A percentile compares a stretch with the other conserved stretches of the same genome.
Evolutionary conservation across 2,329 filamentous ascomycete genomes (phyloP).

Genomic region (Penicillium capsulatum): DNA sequence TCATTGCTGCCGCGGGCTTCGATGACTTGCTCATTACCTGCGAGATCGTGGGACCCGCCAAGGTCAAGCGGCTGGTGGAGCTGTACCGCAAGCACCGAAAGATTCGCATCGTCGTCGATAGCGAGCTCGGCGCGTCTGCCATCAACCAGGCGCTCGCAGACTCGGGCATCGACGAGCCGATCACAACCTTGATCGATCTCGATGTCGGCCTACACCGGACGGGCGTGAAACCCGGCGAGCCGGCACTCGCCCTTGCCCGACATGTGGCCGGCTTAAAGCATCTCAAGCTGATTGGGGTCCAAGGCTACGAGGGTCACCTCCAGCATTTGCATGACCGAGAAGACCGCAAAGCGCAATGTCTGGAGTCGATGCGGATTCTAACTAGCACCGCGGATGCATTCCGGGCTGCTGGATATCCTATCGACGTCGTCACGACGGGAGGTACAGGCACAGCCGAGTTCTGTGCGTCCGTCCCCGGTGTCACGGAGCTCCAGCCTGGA

Average conservation of each 20-base stretch:
- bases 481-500: slow-evolving; percentile 54
- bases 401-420: slow-evolving; percentile 41
- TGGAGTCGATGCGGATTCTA: slow-evolving; percentile 46
- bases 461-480: slow-evolving; percentile 48
- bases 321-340: slow-evolving; percentile 49
- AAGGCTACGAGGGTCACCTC: slow-evolving; percentile 53
- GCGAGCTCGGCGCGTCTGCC: slow-evolving; percentile 42
- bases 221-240: slow-evolving; percentile 43
- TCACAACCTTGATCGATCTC: slow-evolving; percentile 46
- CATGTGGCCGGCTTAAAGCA: slow-evolving; percentile 38
- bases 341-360: slow-evolving; percentile 42
- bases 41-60: slow-evolving; percentile 48
- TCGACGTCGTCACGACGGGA: slow-evolving; percentile 51
- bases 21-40: slow-evolving; percentile 51
- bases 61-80: slow-evolving; percentile 46
- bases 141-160: slow-evolving; percentile 43
- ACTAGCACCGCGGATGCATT: slow-evolving; percentile 44
- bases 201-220: slow-evolving; percentile 52
- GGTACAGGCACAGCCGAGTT: slow-evolving; percentile 54
- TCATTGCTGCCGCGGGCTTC: slow-evolving; percentile 43
- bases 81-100: slow-evolving; percentile 38
- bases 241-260: slow-evolving; percentile 39
- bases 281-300: slow-evolving; percentile 47
- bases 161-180: slow-evolving; percentile 37
- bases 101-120: slow-evolving; percentile 50